A percentile compares a stretch with the other conserved stretches of the same genome.
phyloP scores from a whole-genome alignment of 495 filamentous ascomycete genomes.

The Hyaloscypha hepaticicola region DNA sequence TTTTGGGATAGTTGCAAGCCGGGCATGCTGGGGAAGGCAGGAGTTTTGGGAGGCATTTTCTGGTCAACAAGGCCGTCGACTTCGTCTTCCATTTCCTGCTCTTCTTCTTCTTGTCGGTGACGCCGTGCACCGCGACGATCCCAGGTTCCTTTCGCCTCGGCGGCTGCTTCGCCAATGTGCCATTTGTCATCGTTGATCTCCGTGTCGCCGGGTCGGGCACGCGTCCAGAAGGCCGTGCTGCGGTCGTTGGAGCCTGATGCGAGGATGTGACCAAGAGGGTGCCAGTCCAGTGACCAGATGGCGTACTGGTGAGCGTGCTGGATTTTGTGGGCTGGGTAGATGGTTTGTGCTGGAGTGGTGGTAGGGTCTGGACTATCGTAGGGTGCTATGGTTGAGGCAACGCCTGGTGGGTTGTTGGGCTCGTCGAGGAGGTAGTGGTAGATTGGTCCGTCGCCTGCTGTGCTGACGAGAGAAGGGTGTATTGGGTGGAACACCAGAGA shows the following conservation, averaged over 20 bases:
- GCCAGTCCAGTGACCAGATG: constrained; percentile 97
- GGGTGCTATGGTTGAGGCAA: constrained; percentile 64
- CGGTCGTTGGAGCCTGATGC: constrained; percentile 99
- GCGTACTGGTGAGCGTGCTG: constrained; percentile 88
- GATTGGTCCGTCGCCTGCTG: constrained; percentile 82
- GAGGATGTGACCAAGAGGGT: constrained; percentile 91
- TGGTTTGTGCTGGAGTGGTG: constrained; percentile 76
- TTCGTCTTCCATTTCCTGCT: constrained; percentile 90
- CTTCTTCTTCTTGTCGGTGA: constrained; percentile 86
- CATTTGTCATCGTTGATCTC: constrained; percentile 84
- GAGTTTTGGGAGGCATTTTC: constrained; percentile 60
- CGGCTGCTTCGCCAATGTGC: constrained; percentile 90
- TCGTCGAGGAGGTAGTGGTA: constrained; percentile 93
- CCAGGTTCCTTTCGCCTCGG: constrained; percentile 90
- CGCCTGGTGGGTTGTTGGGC: constrained; percentile 73
- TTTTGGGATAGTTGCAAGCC: constrained; percentile 46
- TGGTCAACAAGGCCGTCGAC: constrained; percentile 93
- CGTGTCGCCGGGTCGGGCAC: constrained; percentile 80
- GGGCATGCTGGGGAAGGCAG: constrained; percentile 52
- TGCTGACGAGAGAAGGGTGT: constrained; percentile 83
- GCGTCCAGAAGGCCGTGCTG: constrained; percentile 93
- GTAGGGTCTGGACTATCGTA: constrained; percentile 80
- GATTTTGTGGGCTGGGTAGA: constrained; percentile 82
- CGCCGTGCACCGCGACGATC: constrained; percentile 74
- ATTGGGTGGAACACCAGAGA: constrained; percentile 93